These are phyloP conservation scores for Phytophthora crassamura DNA, from an alignment of 352 stramenopile genomes.

Conservation along the genomic window DNA sequence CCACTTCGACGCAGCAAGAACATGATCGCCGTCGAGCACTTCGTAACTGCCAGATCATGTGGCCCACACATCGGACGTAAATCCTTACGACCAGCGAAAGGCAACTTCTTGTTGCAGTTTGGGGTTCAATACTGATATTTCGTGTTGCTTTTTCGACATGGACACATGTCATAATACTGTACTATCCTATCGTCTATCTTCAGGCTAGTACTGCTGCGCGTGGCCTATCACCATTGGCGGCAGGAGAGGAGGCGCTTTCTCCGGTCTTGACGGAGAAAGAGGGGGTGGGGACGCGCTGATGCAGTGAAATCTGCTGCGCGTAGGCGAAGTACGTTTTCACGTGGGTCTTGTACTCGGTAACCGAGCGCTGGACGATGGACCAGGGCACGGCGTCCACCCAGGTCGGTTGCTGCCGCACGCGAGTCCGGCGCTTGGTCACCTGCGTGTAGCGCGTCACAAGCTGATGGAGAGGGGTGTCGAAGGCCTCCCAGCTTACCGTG, in stretches of 20 bases:
- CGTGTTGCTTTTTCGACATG: slow-evolving; percentile 23
- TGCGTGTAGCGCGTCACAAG: slow-evolving; percentile 59
- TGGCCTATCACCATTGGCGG: slow-evolving; percentile 3
- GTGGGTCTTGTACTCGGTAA: slow-evolving; percentile 73
- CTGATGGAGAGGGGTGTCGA: slow-evolving; percentile 66
- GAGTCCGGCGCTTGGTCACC: slow-evolving; percentile 40
- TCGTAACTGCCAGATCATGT: slow-evolving; percentile 17
- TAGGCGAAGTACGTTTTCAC: slow-evolving; percentile 74
- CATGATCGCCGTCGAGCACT: slow-evolving; percentile 15
- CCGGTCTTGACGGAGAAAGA: slow-evolving; percentile 56
- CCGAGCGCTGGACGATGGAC: slow-evolving; percentile 49
- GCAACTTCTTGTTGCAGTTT: slow-evolving; percentile 2
- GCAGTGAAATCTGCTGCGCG: slow-evolving; percentile 65
- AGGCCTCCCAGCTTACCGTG: slow-evolving; percentile 60
- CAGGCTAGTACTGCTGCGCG: slow-evolving; percentile 35
- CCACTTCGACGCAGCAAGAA: slow-evolving; percentile 26
- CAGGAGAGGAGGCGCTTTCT: slow-evolving; percentile 22
- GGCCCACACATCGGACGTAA: slow-evolving; percentile 2
- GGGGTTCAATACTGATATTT: slow-evolving; percentile 16
- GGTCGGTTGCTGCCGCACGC: slow-evolving; percentile 19
- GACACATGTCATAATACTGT: slow-evolving; percentile 4
- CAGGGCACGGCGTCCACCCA: slow-evolving; percentile 60
- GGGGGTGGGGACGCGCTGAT: slow-evolving; percentile 70
- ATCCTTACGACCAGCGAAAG: slow-evolving; percentile 27
- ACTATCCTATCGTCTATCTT: slow-evolving; percentile 15